phyloP scores from a whole-genome alignment of 1,284 basidiomycete species.

The Cryptococcus floricola region DNA sequence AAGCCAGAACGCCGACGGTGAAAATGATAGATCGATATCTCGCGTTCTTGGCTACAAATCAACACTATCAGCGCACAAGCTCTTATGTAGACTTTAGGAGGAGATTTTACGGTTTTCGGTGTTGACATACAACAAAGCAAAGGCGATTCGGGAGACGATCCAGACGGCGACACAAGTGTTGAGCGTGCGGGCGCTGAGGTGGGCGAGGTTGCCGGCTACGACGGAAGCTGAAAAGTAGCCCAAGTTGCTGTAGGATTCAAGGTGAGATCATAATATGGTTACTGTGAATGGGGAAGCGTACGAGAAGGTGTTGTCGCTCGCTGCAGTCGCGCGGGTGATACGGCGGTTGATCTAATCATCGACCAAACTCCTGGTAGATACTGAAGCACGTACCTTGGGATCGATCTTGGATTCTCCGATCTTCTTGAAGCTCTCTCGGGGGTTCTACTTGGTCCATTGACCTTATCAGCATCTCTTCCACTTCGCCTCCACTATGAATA shows the following conservation, averaged over 20 bases:
- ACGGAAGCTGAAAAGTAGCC: slow-evolving; percentile 25
- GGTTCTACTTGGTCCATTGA: slow-evolving; percentile 3
- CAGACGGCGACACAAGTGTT: slow-evolving; percentile 17
- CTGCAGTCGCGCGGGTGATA: slow-evolving; percentile 25
- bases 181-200: slow-evolving; percentile 14
- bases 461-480: no score
- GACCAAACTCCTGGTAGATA: no score
- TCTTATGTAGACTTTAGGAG: neutral
- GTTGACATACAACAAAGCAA: slow-evolving; percentile 26
- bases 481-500: no score
- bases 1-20: slow-evolving; percentile 3
- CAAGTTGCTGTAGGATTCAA: slow-evolving; percentile 10
- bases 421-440: slow-evolving; percentile 17
- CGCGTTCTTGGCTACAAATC: slow-evolving; percentile 4
- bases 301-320: slow-evolving; percentile 20
- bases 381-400: neutral
- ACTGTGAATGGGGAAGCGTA: no score
- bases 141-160: slow-evolving; percentile 18
- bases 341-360: slow-evolving; percentile 8
- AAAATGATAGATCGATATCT: slow-evolving; percentile 6
- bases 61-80: neutral
- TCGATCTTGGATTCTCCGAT: slow-evolving; percentile 7
- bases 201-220: slow-evolving; percentile 26
- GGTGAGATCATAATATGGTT: no score
- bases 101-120: slow-evolving; percentile 20